Evolutionary conservation across 2,329 filamentous ascomycete genomes (phyloP), one percentile per base, ranked within the genome.

Genomic region (Tolypocladium inflatum): DNA sequence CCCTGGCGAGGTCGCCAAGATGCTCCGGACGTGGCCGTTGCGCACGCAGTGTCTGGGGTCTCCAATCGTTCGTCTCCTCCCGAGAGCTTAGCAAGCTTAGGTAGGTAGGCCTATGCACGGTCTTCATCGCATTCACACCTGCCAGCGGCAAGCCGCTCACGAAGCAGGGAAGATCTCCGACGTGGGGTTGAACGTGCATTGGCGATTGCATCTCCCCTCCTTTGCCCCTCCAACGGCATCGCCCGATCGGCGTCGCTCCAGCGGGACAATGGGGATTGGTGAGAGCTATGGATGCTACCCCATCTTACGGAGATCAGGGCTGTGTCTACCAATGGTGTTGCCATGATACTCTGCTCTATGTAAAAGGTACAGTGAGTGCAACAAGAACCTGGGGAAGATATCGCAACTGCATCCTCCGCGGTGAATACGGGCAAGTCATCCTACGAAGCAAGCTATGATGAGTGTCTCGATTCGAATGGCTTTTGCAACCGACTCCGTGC

Each of bases 41-140:
- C 26, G n/a, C 26, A 11, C 26, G 45, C 15, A 33, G 43, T 6
- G 42, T 15, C 37, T 17, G 37, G 15, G 6, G 38, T 33, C 50
- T 54, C n/a, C 51, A 54, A 54, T 45, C n/a, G 39, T 57, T 41
- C 39, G 48, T 55, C n/a, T 26, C 48, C 17, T 30, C 33, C 10
- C 42, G 33, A 50, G 38, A 8, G 15, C 38, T 39, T 50, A 43
- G 53, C n/a, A n/a, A n/a, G n/a, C n/a, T n/a, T n/a, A n/a, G n/a
- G n/a, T n/a, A n/a, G n/a, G n/a, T n/a, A n/a, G n/a, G n/a, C n/a
- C 43, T 41, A 55, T 58, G 45, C 57, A 52, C 37, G 35, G 43
- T 51, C 53, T 43, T 26, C 38, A 51, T 17, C 26, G 9, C 6
- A 5, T 5, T 17, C 26, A 17, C 6, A 10, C 5, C 43, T 48